Conservation (phyloP, 179 eudicot species). For the Spergularia azorica region DNA sequence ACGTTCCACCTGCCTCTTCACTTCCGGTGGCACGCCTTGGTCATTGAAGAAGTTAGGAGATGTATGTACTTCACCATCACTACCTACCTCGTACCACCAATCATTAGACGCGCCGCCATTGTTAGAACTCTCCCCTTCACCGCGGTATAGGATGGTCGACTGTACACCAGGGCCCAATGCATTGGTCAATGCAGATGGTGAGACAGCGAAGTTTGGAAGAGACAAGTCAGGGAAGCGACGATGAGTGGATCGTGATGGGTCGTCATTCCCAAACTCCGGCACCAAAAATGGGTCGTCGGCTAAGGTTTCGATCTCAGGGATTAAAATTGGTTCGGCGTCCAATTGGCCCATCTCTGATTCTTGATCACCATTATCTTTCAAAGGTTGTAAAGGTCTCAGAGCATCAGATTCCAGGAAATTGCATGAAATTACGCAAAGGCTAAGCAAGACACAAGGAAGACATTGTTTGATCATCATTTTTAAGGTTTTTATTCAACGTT, state of each 20-base stretch:
- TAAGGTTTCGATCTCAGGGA: neutral
- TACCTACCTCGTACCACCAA: slow-evolving; percentile 6
- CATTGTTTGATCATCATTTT: neutral
- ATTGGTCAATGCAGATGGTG: neutral
- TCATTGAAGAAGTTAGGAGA: slow-evolving; percentile 11
- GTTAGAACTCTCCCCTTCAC: slow-evolving; percentile 3
- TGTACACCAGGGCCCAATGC: neutral
- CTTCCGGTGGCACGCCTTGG: neutral
- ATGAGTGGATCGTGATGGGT: neutral
- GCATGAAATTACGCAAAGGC: neutral
- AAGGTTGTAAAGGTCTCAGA: neutral
- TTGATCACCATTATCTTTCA: too few relatives aligned
- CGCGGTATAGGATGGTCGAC: neutral
- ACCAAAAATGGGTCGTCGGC: neutral
- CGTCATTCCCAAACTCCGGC: neutral
- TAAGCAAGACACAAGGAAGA: neutral
- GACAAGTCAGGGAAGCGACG: neutral
- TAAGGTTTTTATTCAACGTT: neutral
- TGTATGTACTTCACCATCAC: neutral
- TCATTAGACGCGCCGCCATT: neutral
- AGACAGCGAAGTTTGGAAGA: neutral
- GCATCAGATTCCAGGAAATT: neutral
- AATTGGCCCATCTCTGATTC: neutral
- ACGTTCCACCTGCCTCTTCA: slow-evolving; percentile 4
- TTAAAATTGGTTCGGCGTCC: neutral